Evolutionary conservation across 257 asterid genomes (phyloP), one percentile per base, ranked within the genome.

Genomic region (Ocimum tenuiflorum): DNA sequence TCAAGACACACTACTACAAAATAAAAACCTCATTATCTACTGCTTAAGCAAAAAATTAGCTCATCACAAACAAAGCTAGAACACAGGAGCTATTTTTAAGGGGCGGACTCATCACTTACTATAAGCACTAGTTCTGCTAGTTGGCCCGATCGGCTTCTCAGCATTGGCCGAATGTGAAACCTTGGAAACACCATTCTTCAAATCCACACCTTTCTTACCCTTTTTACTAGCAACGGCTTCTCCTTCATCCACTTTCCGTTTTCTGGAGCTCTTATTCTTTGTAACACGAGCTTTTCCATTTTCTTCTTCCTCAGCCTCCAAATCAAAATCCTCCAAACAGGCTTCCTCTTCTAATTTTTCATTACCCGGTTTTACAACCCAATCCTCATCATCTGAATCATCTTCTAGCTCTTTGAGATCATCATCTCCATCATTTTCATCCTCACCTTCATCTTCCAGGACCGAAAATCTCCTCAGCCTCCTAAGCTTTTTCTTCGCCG

Each of bases 341-440:
- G 65, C 89, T 22, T 76, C 96, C 19, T 82, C 94, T 72, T 82
- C 91, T 18, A 43, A 17, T 4, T 15, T 72, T 63, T 78, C 85
- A 41, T 77, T 80, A 14, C 48, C 91, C 1, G 8, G 82, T 80
- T 65, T 78, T 43, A 49, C 77, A 11, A 65, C 94, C 96, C 94
- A 87, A 69, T 87, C 95, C 73, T 86, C 96, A 60, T 86, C 98
- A 23, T 69, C 88, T 0, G 89, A 87, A 73, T 89, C 92, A 71
- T 71, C 84, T 65, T 78, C 83, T 29, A 73, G 54, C 36, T 77
- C 73, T 39, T 78, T 68, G 35, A 39, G 56, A 57, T 70, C 75
- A 13, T 60, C 76, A 22, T 72, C 83, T 18, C 71, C 82, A 7
- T 71, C 80, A 10, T 82, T 91, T 12, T 72, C 86, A 20, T 42